Conservation (phyloP, 257 asterid species). For the Gynochthodes officinalis region DNA sequence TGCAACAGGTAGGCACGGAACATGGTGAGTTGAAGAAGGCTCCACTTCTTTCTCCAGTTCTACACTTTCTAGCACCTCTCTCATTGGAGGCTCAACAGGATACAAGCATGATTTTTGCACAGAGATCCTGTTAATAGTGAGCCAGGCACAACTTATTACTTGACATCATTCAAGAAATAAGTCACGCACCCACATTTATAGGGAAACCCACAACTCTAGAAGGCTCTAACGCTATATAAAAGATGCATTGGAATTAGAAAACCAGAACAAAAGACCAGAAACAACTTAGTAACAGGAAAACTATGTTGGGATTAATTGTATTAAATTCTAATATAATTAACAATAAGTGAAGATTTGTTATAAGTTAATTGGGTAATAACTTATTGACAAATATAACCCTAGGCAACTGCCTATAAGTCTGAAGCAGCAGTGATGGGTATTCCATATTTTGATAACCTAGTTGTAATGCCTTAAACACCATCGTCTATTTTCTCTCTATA, state of each 20-base stretch:
- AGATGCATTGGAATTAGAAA: not conserved
- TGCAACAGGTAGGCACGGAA: slow-evolving; percentile 30
- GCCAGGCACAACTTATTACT: not conserved
- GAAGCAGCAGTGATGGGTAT: too few species aligned
- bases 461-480: too few species aligned
- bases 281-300: not conserved
- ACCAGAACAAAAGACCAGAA: not conserved
- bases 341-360: too few species aligned
- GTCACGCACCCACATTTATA: not conserved
- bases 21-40: slow-evolving; percentile 27
- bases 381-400: too few species aligned
- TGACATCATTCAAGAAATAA: not conserved
- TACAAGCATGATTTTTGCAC: slow-evolving; percentile 64
- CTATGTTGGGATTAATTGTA: too few species aligned
- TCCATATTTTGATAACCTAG: too few species aligned
- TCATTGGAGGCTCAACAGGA: slow-evolving; percentile 41
- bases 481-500: too few species aligned
- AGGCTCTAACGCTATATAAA: not conserved
- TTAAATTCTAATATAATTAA: too few species aligned
- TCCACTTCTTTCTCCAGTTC: too few species aligned
- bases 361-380: too few species aligned
- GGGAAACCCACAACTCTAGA: not conserved
- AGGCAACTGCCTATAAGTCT: too few species aligned
- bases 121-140: slow-evolving; percentile 43
- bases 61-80: slow-evolving; percentile 31